These are phyloP conservation scores for Kwoniella heveanensis DNA, from an alignment of 768 basidiomycete genomes.

Conservation along the genomic window DNA sequence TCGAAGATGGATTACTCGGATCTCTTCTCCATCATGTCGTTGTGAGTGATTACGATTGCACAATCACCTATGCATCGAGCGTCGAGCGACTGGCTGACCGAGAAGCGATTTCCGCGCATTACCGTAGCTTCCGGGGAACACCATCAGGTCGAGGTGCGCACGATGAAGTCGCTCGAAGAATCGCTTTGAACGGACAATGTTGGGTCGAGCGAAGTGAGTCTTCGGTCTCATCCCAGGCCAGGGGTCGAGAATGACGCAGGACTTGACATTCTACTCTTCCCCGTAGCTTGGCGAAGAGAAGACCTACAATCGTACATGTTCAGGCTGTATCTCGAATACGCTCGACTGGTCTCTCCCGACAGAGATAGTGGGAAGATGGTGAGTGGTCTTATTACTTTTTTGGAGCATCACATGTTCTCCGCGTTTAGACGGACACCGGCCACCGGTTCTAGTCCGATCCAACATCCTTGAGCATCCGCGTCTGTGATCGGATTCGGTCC, in stretches of 20 bases:
- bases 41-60: conserved; percentile 48
- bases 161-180: conserved; percentile 56
- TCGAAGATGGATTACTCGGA: conserved; percentile 58
- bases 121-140: conserved; percentile 55
- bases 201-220: conserved; percentile 57
- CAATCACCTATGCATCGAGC: too few relatives aligned
- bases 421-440: too few relatives aligned
- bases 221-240: too few relatives aligned
- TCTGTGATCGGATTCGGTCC: too few relatives aligned
- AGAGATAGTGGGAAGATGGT: conserved; percentile 57
- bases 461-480: too few relatives aligned
- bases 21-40: conserved; percentile 56
- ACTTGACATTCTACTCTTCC: neutral
- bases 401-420: too few relatives aligned
- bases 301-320: conserved; percentile 56
- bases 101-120: neutral
- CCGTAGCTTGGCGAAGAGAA: conserved; percentile 52
- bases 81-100: too few relatives aligned
- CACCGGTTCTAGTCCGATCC: too few relatives aligned
- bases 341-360: conserved; percentile 51
- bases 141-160: conserved; percentile 52
- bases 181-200: conserved; percentile 57
- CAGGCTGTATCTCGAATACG: conserved; percentile 57
- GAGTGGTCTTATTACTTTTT: conserved; percentile 17
- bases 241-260: too few relatives aligned